Percentiles rank a stretch among this genome's conserved stretches.
These are phyloP conservation scores for Sphaerostilbella broomeana DNA, from an alignment of 2,329 filamentous ascomycete species.

Conservation along the genomic window DNA sequence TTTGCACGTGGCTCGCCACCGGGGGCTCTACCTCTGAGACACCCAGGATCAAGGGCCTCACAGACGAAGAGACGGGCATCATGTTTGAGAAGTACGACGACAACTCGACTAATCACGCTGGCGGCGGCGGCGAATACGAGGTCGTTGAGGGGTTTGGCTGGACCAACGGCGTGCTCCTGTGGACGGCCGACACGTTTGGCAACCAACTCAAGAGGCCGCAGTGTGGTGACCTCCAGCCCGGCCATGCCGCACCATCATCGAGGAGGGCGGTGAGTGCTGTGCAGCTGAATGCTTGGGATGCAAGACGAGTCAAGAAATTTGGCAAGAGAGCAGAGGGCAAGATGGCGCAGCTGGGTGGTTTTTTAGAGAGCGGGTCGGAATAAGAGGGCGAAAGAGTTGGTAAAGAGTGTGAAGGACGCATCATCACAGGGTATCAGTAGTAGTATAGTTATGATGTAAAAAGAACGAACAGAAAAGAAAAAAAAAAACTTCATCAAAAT, in stretches of 20 bases:
- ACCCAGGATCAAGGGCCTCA: constrained; percentile 43
- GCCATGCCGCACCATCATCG: constrained; percentile 28
- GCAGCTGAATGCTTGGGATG: constrained; percentile 40
- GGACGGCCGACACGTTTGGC: constrained; percentile 57
- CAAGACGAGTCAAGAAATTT: constrained; percentile 43
- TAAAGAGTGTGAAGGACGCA: no score
- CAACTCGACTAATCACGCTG: constrained; percentile 52
- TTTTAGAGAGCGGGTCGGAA: background rate
- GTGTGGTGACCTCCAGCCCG: constrained; percentile 44
- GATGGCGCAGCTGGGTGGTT: background rate
- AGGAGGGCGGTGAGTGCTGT: constrained; percentile 36
- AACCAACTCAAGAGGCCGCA: constrained; percentile 48
- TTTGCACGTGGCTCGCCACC: constrained; percentile 64
- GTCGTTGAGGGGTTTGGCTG: constrained; percentile 66
- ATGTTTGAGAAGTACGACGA: constrained; percentile 68
- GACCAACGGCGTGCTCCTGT: constrained; percentile 63
- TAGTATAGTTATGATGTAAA: background rate
- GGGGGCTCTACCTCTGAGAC: constrained; percentile 52
- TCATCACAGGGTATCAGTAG: background rate
- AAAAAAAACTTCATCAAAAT: background rate
- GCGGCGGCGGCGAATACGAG: constrained; percentile 60
- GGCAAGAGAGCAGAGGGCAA: constrained; percentile 17
- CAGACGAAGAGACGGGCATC: constrained; percentile 42
- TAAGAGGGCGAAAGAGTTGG: background rate
- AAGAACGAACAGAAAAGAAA: background rate